Conservation (phyloP, 2,329 filamentous ascomycete genomes). For the Alternaria triticina region DNA sequence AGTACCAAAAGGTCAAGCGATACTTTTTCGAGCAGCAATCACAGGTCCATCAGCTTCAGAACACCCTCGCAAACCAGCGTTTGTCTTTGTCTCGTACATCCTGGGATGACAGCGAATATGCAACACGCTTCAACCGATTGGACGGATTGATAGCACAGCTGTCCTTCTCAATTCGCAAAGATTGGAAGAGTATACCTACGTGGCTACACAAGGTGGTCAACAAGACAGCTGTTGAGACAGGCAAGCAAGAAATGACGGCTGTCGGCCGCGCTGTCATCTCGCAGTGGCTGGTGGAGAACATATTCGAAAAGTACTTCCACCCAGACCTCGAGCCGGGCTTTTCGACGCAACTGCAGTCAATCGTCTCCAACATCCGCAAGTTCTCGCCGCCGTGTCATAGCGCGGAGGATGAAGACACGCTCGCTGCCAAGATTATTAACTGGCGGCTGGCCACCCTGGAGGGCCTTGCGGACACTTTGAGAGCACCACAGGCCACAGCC, state of each 20-base stretch:
- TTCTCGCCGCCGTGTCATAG: constrained; percentile 76
- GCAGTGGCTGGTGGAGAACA: constrained; percentile 86
- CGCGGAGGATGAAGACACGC: constrained; percentile 86
- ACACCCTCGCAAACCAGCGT: constrained; percentile 94
- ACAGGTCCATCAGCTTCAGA: constrained; percentile 93
- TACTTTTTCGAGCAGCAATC: constrained; percentile 93
- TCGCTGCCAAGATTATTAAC: constrained; percentile 84
- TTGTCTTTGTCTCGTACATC: constrained; percentile 93
- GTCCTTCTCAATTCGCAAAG: constrained; percentile 93
- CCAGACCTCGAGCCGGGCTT: constrained; percentile 79
- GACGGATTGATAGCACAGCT: constrained; percentile 95
- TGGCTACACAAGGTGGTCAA: constrained; percentile 86
- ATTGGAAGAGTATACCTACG: constrained; percentile 80
- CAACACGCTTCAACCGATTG: constrained; percentile 84
- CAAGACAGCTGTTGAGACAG: constrained; percentile 80
- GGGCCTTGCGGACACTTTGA: constrained; percentile 76
- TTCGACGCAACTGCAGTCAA: constrained; percentile 79
- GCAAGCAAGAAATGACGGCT: constrained; percentile 97
- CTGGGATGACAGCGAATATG: constrained; percentile 93
- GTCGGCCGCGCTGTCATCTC: constrained; percentile 88
- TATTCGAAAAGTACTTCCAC: constrained; percentile 93
- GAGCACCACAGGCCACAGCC: constrained; percentile 68
- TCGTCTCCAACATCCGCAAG: constrained; percentile 85
- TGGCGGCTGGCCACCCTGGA: constrained; percentile 95
- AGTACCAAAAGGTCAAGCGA: constrained; percentile 98